Base-by-base conservation (phyloP, 1,284 basidiomycete species). In the Melampsora abietis-canadensis region DNA sequence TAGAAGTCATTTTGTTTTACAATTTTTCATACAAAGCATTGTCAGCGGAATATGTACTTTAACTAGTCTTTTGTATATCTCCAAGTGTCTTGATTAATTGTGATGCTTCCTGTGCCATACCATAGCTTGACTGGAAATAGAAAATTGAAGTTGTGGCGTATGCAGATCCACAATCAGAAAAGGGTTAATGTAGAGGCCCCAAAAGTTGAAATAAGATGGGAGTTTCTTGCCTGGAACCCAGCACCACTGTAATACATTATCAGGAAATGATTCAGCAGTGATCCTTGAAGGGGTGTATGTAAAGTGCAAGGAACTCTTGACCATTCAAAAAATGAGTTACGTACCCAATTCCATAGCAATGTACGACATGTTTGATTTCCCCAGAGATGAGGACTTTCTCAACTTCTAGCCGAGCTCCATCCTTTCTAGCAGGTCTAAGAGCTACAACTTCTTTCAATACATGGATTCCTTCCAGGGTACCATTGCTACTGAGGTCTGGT, bases 341-440 rank as follows among this genome's bases (percentile, higher is more conserved):
- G 40, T 17, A 70, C 68, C 60, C 68, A 17, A 70, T 70, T 51
- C 68, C 68, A 63, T 70, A 70, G 48, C 68, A 70, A 63, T 70
- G 68, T 19, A 70, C 30, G 31, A 63, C 44, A 62, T 27, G 24
- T 7, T 70, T 24, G 21, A 5, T 21, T 14, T 6, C n/a, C 15
- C 24, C 47, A 34, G 66, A 21, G 30, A 68, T 68, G 21, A 44
- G 14, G 27, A 68, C 44, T 19, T 82, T 84, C 77, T 89, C 87
- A 6, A 86, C 80, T 77, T 92, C 90, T 15, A 92, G 82, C 57
- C 90, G 84, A 5, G 89, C 83, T 0, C 90, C 90, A 30, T 87
- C 88, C 59, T 85, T 86, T 72, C 91, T 84, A 2, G 84, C 87
- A 0, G 91, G 91, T 14, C 91, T 84, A 48, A 92, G 82, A 0